These are phyloP conservation scores for Pleomassaria siparia DNA, from an alignment of 2,329 filamentous ascomycete genomes.

Conservation along the genomic window DNA sequence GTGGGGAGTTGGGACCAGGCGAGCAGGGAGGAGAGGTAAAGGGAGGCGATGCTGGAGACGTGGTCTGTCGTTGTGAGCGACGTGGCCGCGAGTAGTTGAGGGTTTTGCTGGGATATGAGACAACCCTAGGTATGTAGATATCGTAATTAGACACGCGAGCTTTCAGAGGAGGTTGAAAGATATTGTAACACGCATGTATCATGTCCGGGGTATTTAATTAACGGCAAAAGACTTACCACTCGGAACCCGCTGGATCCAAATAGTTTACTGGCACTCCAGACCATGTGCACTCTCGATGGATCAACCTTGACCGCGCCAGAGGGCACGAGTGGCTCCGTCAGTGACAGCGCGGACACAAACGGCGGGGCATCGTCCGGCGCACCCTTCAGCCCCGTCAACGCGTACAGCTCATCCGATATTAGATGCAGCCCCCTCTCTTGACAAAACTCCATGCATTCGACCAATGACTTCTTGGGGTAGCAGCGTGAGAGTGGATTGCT, in stretches of 20 bases:
- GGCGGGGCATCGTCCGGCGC: slow-evolving; percentile 8
- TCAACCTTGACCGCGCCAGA: slow-evolving; percentile 37
- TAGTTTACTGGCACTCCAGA: slow-evolving; percentile 35
- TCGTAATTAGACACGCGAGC: too few species aligned
- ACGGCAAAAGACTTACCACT: slow-evolving; percentile 20
- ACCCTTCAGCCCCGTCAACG: slow-evolving; percentile 16
- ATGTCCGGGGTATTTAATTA: too few species aligned
- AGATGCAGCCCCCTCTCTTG: slow-evolving; percentile 33
- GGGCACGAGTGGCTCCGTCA: slow-evolving; percentile 30
- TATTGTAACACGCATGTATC: too few species aligned
- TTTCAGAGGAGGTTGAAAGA: too few species aligned
- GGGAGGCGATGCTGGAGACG: slow-evolving; percentile 20
- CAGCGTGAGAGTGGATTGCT: slow-evolving; percentile 30
- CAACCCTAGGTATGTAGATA: slow-evolving; percentile 31
- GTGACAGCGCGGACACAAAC: slow-evolving; percentile 28
- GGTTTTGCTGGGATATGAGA: slow-evolving; percentile 32
- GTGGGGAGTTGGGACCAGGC: slow-evolving; percentile 29
- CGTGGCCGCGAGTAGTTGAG: slow-evolving; percentile 21
- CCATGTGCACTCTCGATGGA: slow-evolving; percentile 31
- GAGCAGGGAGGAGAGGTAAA: slow-evolving; percentile 26
- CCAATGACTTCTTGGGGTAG: slow-evolving; percentile 25
- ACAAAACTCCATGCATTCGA: slow-evolving; percentile 37
- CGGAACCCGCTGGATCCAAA: slow-evolving; percentile 33
- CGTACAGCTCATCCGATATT: slow-evolving; percentile 32
- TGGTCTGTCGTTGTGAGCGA: slow-evolving; percentile 19